These are phyloP conservation scores for Neltuma alba DNA, from an alignment of 306 rosid species.

Conservation along the genomic window DNA sequence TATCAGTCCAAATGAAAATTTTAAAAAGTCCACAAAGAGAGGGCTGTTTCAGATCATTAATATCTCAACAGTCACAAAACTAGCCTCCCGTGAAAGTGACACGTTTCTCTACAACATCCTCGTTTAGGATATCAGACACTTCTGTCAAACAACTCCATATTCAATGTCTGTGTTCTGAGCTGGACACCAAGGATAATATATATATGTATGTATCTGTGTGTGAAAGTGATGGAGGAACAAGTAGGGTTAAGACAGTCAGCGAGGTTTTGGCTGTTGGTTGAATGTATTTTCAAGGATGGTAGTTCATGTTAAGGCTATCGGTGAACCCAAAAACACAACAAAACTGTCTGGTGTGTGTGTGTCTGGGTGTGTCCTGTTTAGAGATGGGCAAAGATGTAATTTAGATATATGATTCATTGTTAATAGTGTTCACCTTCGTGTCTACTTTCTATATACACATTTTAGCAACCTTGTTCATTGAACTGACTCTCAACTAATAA, in stretches of 20 bases:
- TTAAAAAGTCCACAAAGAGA: neutral
- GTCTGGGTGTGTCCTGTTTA: neutral
- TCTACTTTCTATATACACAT: neutral
- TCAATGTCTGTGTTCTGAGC: neutral
- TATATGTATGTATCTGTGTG: neutral
- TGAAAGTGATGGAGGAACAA: slow-evolving; percentile 7
- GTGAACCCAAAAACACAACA: neutral
- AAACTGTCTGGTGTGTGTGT: neutral
- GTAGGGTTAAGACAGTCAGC: neutral
- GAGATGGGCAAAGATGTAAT: neutral
- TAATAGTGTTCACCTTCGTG: neutral
- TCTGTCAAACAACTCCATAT: neutral
- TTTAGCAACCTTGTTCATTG: neutral
- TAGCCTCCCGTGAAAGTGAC: neutral
- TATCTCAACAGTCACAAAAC: slow-evolving; percentile 1
- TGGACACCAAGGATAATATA: neutral
- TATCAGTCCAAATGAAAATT: neutral
- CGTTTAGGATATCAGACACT: neutral
- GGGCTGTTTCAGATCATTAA: neutral
- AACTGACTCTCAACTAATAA: neutral
- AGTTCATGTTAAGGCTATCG: neutral
- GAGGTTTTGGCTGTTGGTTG: neutral
- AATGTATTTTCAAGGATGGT: neutral
- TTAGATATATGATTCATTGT: neutral
- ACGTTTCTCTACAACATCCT: neutral